phyloP scores from a whole-genome alignment of 768 basidiomycete species.

The Chlorophyllum brunneum region DNA sequence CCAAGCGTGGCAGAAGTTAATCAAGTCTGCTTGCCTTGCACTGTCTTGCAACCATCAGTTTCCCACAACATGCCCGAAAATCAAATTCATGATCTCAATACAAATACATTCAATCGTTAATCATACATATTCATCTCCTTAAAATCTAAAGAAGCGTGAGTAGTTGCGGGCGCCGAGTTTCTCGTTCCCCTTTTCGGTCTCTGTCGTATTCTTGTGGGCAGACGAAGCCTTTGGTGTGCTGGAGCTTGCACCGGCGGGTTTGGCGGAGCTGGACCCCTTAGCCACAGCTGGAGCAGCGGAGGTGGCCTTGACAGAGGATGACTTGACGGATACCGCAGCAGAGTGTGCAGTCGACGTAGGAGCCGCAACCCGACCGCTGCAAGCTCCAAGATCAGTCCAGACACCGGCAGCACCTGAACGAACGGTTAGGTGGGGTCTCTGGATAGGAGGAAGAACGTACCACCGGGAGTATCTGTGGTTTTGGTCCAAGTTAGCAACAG shows the following conservation, averaged over 20 bases:
- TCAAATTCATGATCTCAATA: not conserved
- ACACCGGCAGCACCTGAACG: slow-evolving; percentile 25
- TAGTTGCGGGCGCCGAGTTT: not conserved
- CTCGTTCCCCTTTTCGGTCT: not conserved
- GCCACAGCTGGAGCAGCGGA: not conserved
- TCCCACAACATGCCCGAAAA: not conserved
- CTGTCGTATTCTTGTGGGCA: not conserved
- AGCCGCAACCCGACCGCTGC: slow-evolving; percentile 13
- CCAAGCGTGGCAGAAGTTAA: not conserved
- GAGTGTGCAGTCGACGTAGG: not conserved
- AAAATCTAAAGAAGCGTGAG: slow-evolving; percentile 8
- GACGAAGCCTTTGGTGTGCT: not conserved
- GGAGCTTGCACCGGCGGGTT: not conserved
- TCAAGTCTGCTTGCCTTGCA: too few species aligned
- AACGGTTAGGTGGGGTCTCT: not conserved
- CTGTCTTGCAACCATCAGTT: not conserved
- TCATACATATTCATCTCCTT: not conserved
- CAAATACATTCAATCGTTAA: not conserved
- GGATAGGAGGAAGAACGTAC: slow-evolving; percentile 12
- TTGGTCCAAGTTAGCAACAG: not conserved
- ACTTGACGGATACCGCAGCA: not conserved
- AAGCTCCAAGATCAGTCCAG: slow-evolving; percentile 32
- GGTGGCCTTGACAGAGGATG: not conserved
- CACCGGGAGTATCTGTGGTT: slow-evolving; percentile 26
- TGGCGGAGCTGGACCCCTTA: not conserved